These are phyloP conservation scores for Lichina pygmaea DNA, from an alignment of 495 filamentous ascomycete genomes.

Conservation along the genomic window DNA sequence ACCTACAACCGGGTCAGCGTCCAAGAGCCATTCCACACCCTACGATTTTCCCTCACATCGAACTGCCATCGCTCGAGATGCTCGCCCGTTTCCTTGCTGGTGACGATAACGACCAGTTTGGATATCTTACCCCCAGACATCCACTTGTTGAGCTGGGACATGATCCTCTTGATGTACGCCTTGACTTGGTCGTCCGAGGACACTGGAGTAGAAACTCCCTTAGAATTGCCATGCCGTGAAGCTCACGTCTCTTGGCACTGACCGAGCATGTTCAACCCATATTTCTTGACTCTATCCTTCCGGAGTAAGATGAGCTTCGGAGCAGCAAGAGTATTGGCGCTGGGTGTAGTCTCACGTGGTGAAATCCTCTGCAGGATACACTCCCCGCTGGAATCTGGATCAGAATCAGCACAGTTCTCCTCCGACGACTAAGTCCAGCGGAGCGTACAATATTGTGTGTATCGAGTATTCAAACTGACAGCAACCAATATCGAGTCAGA, in stretches of 20 bases:
- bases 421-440: neutral
- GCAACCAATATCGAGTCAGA: constrained; percentile 4
- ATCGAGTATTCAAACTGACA: constrained; percentile 82
- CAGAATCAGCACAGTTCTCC: neutral
- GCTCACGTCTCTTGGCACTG: constrained; percentile 1
- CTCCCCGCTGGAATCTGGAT: constrained; percentile 66
- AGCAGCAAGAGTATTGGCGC: constrained; percentile 1
- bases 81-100: constrained; percentile 85
- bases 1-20: constrained; percentile 15
- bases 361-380: constrained; percentile 96
- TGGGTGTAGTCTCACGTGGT: constrained; percentile 33
- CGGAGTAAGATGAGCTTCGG: neutral
- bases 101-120: constrained; percentile 88
- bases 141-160: constrained; percentile 87
- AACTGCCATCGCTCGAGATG: constrained; percentile 96
- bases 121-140: constrained; percentile 89
- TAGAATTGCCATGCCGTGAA: neutral
- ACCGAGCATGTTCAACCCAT: constrained; percentile 95
- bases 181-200: constrained; percentile 93
- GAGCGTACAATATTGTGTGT: constrained; percentile 57
- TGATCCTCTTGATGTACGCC: constrained; percentile 97
- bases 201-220: constrained; percentile 18
- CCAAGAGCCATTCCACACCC: neutral
- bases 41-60: constrained; percentile 30
- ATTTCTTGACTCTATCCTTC: constrained; percentile 61